Percentiles rank a stretch among this genome's conserved stretches.
Evolutionary conservation across 148 eudicot species (phyloP).

Genomic region (Limonium bicolor): DNA sequence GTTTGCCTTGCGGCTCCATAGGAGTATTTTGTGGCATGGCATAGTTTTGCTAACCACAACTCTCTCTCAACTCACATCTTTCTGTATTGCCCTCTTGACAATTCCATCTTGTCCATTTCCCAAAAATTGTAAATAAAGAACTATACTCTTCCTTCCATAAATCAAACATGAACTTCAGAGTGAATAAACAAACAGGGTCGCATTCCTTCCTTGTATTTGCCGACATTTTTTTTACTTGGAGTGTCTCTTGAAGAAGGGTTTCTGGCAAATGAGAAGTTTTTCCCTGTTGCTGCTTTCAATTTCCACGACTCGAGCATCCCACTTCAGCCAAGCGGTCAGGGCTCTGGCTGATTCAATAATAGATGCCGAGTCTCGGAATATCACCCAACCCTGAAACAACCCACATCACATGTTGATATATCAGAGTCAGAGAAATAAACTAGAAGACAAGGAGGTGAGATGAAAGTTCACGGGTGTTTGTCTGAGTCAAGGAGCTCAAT

Average conservation of each 20-base stretch:
- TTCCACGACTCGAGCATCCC: slow-evolving; percentile 96
- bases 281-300: slow-evolving; percentile 64
- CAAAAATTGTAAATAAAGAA: too few species aligned
- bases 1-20: slow-evolving; percentile 81
- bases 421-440: background rate
- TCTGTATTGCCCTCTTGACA: too few species aligned
- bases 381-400: slow-evolving; percentile 78
- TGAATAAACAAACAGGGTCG: background rate
- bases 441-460: background rate
- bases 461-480: background rate
- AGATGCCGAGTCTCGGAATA: slow-evolving; percentile 51
- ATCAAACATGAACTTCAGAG: background rate
- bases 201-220: background rate
- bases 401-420: background rate
- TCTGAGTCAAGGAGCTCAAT: background rate
- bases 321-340: slow-evolving; percentile 52
- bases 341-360: slow-evolving; percentile 64
- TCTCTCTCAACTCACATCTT: too few species aligned
- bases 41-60: too few species aligned
- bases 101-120: too few species aligned
- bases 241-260: slow-evolving; percentile 69
- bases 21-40: slow-evolving; percentile 30
- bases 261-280: slow-evolving; percentile 88
- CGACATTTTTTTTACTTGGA: slow-evolving; percentile 14
- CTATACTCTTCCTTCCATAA: too few species aligned